Base-by-base conservation (phyloP, 106 monocot genomes). In the Dactylorhiza incarnata region DNA sequence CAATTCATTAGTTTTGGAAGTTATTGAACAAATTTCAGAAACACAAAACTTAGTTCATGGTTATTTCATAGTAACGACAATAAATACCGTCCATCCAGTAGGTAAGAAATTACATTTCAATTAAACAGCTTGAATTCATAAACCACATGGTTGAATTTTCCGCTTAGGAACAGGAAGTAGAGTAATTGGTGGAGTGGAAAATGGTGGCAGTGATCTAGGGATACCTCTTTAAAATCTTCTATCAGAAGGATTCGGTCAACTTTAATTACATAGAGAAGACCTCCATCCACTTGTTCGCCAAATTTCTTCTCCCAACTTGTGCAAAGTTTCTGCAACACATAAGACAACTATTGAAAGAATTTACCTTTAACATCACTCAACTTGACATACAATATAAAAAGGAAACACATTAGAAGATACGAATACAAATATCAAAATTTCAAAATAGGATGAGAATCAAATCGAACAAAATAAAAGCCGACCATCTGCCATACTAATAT, bases 151-250 rank as follows among this genome's bases (percentile, higher is more conserved):
- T 65, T 65, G 37, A 37, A 37, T 65, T 25, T 29, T 20, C 5
- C 29, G 8, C 12, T 65, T 65, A 65, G 12, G 29, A 20, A 25
- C 5, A 5, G 24, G 22, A n/a, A 65, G 9, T 65, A 20, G 29
- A 4, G 29, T 37, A 37, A 65, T 65, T 65, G 29, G 29, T 65
- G 9, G 65, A 65, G 65, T 24, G 29, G 29, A 26, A 26, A 65
- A 65, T 17, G 29, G 45, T 45, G 69, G 45, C 16, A 75, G 19
- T n/a, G 22, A 59, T 59, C 22, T n/a, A 43, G 16, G 49, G 48
- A 44, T 89, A 91, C 97, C 91, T 94, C 97, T 48, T 87, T 87
- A 55, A 99, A 94, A 86, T 99, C 91, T 84, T 85, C 89, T 78
- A 91, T 86, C 45, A 89, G 89, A 72, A 97, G 83, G 3, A 94